Base-by-base conservation (phyloP, 352 stramenopile genomes). In the Globisporangium radiosum region DNA sequence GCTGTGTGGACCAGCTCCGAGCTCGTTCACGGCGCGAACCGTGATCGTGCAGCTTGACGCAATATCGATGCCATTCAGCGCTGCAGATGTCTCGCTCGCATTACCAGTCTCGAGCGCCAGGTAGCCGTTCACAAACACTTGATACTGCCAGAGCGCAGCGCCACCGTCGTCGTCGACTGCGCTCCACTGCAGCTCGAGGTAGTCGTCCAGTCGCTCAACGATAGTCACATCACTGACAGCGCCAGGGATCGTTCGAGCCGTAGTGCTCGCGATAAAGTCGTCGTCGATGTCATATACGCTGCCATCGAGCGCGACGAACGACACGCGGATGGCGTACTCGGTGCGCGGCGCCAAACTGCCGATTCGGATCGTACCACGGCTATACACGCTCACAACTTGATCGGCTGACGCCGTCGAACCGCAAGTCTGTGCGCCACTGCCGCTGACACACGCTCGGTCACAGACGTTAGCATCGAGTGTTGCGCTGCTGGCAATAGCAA, bases 161-260 rank as follows among this genome's bases (percentile, higher is more conserved):
- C 78, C 78, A 52, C 78, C 78, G 17, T 76, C 54, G 43, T 88
- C 78, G 15, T 72, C 47, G 5, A 70, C 60, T 5, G 61, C 51
- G 17, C 55, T 66, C 78, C 78, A 87, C 17, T 84, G 73, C 19
- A 87, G 50, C 52, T 85, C 76, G 11, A 84, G 4, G 15, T 65
- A 66, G 7, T 65, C 51, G 8, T 48, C 65, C 14, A 47, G 63
- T 10, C 25, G 53, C 19, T 79, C 73, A 7, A 78, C 53, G 0
- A 82, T 45, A 14, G n/a, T 59, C 14, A 82, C 49, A 9, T 63
- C 56, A 7, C 60, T 48, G 6, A 82, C 66, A n/a, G 39, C 50
- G 6, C 78, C 73, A 3, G 78, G 78, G 2, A 67, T 36, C 36
- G 78, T 85, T 19, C 57, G 25, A 8, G 47, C 19, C 1, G 61